Conservation (phyloP, 2,329 filamentous ascomycete species). For the Aspergillus puulaauensis region DNA sequence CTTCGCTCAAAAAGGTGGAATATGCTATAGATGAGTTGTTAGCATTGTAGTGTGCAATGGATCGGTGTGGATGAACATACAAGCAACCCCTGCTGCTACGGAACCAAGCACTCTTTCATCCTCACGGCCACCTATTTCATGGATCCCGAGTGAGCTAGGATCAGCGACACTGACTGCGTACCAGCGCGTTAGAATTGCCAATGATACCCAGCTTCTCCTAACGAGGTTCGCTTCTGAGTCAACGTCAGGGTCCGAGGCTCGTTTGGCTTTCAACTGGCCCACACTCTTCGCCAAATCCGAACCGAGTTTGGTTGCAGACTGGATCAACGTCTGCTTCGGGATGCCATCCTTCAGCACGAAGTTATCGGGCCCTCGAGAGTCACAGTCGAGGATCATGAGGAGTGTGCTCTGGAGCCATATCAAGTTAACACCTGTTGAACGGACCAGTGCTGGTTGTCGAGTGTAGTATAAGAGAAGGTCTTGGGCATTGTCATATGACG, state of each 20-base stretch:
- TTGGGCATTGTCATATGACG: slow-evolving; percentile 41
- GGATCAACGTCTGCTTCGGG: slow-evolving; percentile 41
- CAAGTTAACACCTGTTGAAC: slow-evolving; percentile 37
- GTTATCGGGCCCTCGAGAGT: slow-evolving; percentile 43
- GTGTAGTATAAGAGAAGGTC: slow-evolving; percentile 40
- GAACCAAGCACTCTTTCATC: slow-evolving; percentile 40
- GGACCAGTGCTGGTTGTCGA: slow-evolving; percentile 36
- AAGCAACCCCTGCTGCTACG: slow-evolving; percentile 36
- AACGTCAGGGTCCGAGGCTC: slow-evolving; percentile 33
- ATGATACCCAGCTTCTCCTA: slow-evolving; percentile 41
- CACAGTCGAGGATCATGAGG: slow-evolving; percentile 44
- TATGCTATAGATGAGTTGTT: slow-evolving; percentile 27
- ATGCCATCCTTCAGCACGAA: slow-evolving; percentile 41
- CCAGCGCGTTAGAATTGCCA: slow-evolving; percentile 42
- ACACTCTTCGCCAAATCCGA: slow-evolving; percentile 40
- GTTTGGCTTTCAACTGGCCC: slow-evolving; percentile 39
- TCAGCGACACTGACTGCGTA: slow-evolving; percentile 43
- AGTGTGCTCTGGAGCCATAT: slow-evolving; percentile 43
- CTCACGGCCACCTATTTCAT: slow-evolving; percentile 39
- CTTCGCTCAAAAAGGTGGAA: slow-evolving; percentile 37
- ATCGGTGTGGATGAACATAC: slow-evolving; percentile 27
- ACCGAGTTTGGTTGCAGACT: slow-evolving; percentile 38
- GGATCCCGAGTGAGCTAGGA: slow-evolving; percentile 35
- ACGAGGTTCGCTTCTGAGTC: slow-evolving; percentile 43
- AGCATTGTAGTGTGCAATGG: background rate